Base-by-base conservation (phyloP, 768 basidiomycete genomes). In the Fistulinella prunicolor region DNA sequence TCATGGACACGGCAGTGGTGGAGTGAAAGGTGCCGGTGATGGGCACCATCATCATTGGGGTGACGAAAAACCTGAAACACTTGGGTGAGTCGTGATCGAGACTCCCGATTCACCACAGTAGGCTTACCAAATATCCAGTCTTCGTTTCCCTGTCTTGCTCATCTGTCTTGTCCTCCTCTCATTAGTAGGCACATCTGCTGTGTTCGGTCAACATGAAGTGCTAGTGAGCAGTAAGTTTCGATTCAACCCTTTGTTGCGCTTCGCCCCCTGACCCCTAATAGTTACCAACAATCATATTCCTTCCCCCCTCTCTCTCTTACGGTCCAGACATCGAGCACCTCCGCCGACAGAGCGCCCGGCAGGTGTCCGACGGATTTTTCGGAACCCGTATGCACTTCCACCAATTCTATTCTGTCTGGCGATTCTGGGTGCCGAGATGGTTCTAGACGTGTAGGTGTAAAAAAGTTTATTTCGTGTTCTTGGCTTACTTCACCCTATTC, bases 371-470 rank as follows among this genome's bases (percentile, higher is more conserved):
- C 61, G 66, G 42, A 63, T 82, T 13, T 60, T 89, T 7, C 76
- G 80, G 12, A 95, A 94, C 55, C 91, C 91, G 0, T 95, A 86
- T 70, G 75, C 79, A 14, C 61, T 82, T 5, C 79, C 81, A 4
- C 86, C 90, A 0, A 64, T 89, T 9, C 54, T 74, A 24, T 83
- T 85, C 53, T 77, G 80, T 37, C 9, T 74, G 0, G 71, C 73
- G 1, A 78, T 92, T 32, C 65, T 89, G 6, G 57, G 71, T 4
- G 76, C 82, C 17, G 77, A 78, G 4, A 49, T 78, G 16, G 57
- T 78, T 39, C 63, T 88, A 16, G 79, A 86, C 32, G 55, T 74
- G 82, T 89, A 62, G 61, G 85, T 71, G 7, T 14, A n/a, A 53
- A 39, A 55, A 37, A 22, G 4, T 47, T 47, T 46, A 32, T 50